Evolutionary conservation across 805 yeast species (phyloP), one percentile per base, ranked within the genome.

Genomic region (Pichia nanzhaoensis): DNA sequence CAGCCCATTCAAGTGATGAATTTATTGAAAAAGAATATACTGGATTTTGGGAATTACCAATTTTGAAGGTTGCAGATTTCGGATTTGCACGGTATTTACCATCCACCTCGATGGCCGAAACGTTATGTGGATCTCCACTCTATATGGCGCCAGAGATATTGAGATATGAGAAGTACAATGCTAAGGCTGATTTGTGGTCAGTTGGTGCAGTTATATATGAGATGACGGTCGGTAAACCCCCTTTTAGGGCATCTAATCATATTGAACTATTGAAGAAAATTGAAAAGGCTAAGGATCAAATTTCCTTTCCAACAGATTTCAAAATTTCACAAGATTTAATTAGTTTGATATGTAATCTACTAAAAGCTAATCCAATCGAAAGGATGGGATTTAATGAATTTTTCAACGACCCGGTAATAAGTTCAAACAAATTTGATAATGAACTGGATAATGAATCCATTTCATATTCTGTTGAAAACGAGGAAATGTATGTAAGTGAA

Each of bases 101-200:
- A 6, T 80, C 85, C 41, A 84, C 97, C 2, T 82, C 96, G 1
- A 73, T 93, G 77, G 98, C 98, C 1, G 99, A 93, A 61, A 93
- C 99, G 1, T 70, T 93, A 53, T 93, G 99, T 71, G 99, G 99
- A 1, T 87, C 96, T 10, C 99, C 99, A 3, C 73, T 93, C 37
- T 93, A 93, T 65, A 93, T 93, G 99, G 99, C 99, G 0, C 99
- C 99, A 0, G 99, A 93, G 66, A 93, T 93, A 39, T 69, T 93
- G 55, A 74, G 95, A 51, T 90, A 87, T 59, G 97, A 93, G 61
- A 93, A 89, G 65, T 93, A 93, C 67, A 89, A 90, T 55, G 99
- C 98, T 5, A 90, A 89, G 61, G 98, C 97, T 0, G 99, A 93
- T 61, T 66, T 93, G 51, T 93, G 99, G 99, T 89, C 97, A 6